These are phyloP conservation scores for Xylariaceae sp. DNA, from an alignment of 2,329 filamentous ascomycete genomes.

Conservation along the genomic window DNA sequence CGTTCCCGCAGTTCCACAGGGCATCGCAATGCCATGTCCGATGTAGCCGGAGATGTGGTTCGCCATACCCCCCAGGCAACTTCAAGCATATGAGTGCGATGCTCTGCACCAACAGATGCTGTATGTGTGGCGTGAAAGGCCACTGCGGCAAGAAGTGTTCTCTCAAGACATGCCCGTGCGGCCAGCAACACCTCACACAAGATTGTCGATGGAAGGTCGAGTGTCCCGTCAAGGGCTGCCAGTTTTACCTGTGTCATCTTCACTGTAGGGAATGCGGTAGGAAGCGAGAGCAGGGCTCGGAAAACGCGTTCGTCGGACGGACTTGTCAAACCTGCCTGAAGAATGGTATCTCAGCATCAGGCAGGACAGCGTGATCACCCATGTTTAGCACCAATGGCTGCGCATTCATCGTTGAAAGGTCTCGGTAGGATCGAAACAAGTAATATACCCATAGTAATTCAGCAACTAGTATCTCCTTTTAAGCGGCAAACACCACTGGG, in stretches of 20 bases:
- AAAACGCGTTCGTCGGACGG: conserved; percentile 29
- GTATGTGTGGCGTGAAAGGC: conserved; percentile 38
- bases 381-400: background rate
- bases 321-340: conserved; percentile 30
- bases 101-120: conserved; percentile 35
- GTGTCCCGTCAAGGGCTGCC: conserved; percentile 31
- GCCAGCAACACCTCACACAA: conserved; percentile 34
- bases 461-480: too few relatives aligned
- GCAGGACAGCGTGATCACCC: background rate
- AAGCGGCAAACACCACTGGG: too few relatives aligned
- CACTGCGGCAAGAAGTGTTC: conserved; percentile 36
- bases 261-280: conserved; percentile 35
- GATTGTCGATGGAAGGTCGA: conserved; percentile 37
- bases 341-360: conserved; percentile 14
- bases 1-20: conserved; percentile 36
- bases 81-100: conserved; percentile 35
- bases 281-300: conserved; percentile 20
- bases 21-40: conserved; percentile 30
- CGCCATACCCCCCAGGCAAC: conserved; percentile 17
- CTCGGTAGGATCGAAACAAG: background rate
- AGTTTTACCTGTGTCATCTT: conserved; percentile 32
- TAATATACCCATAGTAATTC: background rate
- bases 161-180: conserved; percentile 33
- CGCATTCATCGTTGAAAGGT: background rate
- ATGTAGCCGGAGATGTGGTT: conserved; percentile 34